Evolutionary conservation across 225 moss, liverwort and hornwort genomes (phyloP).

Genomic region (Asterella californica): DNA sequence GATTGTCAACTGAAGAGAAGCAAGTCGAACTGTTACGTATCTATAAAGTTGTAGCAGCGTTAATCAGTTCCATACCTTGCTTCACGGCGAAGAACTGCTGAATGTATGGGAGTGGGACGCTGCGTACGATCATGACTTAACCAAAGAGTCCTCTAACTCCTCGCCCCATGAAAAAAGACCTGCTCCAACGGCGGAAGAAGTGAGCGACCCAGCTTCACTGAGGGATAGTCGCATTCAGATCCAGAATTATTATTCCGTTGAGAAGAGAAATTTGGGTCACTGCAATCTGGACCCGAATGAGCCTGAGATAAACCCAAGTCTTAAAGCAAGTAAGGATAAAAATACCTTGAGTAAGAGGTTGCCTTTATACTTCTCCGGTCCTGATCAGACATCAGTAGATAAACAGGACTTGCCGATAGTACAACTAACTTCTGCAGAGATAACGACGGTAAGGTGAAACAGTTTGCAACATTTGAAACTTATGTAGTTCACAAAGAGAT

Average conservation of each 20-base stretch:
- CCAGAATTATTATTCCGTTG: not conserved
- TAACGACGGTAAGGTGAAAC: too few relatives aligned
- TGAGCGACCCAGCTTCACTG: not conserved
- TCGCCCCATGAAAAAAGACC: not conserved
- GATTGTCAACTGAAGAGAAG: not conserved
- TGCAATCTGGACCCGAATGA: not conserved
- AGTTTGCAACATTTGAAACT: not conserved
- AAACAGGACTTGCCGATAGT: too few relatives aligned
- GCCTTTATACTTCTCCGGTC: too few relatives aligned
- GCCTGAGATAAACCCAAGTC: not conserved
- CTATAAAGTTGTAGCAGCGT: not conserved
- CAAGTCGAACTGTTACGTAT: not conserved
- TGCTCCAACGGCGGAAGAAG: not conserved
- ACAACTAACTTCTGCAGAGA: too few relatives aligned
- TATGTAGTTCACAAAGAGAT: not conserved
- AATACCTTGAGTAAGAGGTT: not conserved
- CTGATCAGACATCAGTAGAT: too few relatives aligned
- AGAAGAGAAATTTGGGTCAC: not conserved
- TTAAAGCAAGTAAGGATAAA: not conserved
- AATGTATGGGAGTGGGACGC: not conserved
- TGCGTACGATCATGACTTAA: slow-evolving; percentile 1
- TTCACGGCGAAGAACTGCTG: not conserved
- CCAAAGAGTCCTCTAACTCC: not conserved
- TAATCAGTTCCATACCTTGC: slow-evolving; percentile 1
- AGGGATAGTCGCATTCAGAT: not conserved